phyloP scores from a whole-genome alignment of 805 yeast species.

The Henningerozyma blattae region DNA sequence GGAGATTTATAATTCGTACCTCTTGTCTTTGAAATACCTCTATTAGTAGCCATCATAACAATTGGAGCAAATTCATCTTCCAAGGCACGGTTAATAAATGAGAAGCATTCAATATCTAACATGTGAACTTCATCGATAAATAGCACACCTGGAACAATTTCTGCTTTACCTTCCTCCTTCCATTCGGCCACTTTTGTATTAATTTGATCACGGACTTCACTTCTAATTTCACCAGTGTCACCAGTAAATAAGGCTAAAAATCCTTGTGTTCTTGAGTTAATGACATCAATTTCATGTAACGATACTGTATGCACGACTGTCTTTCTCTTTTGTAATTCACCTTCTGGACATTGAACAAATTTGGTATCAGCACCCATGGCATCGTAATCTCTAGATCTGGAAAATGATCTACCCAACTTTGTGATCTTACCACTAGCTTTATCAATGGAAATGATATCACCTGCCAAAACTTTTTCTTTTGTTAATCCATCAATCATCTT shows the following conservation, averaged over 20 bases:
- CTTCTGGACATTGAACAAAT: constrained; percentile 97
- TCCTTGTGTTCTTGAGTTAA: constrained; percentile 95
- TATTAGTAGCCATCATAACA: constrained; percentile 95
- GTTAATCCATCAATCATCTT: constrained; percentile 92
- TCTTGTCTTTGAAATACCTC: constrained; percentile 87
- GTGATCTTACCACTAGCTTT: constrained; percentile 91
- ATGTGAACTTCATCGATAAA: constrained; percentile 97
- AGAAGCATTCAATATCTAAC: constrained; percentile 94
- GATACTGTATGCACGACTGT: constrained; percentile 98
- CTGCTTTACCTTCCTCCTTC: constrained; percentile 98
- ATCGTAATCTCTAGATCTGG: constrained; percentile 95
- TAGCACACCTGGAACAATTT: constrained; percentile 92
- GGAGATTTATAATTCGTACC: constrained; percentile 92
- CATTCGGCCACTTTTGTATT: constrained; percentile 95
- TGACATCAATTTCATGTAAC: constrained; percentile 93
- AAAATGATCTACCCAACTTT: constrained; percentile 89
- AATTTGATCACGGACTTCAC: constrained; percentile 92
- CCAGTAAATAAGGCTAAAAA: constrained; percentile 91
- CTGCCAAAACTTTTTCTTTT: constrained; percentile 91
- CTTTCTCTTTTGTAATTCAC: constrained; percentile 91
- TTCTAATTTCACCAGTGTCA: constrained; percentile 94
- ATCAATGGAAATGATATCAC: constrained; percentile 92
- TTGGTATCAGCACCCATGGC: constrained; percentile 98
- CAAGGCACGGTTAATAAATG: constrained; percentile 88
- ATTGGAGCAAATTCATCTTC: constrained; percentile 96